phyloP scores from a whole-genome alignment of 2,329 filamentous ascomycete genomes.

The Arachnopeziza araneosa region DNA sequence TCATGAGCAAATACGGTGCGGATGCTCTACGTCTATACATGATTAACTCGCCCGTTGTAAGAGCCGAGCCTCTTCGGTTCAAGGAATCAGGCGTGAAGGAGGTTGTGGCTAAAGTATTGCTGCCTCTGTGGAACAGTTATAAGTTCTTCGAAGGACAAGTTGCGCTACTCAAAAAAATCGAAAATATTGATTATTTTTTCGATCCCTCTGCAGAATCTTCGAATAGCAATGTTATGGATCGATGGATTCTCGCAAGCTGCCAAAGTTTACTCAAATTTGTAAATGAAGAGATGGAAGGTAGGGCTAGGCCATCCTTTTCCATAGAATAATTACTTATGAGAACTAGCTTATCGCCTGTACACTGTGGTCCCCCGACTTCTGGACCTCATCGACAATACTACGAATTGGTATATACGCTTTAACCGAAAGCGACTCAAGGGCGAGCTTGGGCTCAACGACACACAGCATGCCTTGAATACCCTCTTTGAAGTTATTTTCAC shows the following conservation, averaged over 20 bases:
- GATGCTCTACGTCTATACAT: slow-evolving; percentile 92
- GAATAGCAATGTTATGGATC: slow-evolving; percentile 90
- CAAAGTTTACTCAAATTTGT: slow-evolving; percentile 89
- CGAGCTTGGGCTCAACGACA: slow-evolving; percentile 79
- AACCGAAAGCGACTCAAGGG: slow-evolving; percentile 89
- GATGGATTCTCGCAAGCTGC: slow-evolving; percentile 89
- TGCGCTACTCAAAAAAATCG: slow-evolving; percentile 77
- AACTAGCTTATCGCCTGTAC: slow-evolving; percentile 66
- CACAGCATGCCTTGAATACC: slow-evolving; percentile 84
- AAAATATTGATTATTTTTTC: slow-evolving; percentile 70
- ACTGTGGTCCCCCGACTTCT: slow-evolving; percentile 86
- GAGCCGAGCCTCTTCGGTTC: slow-evolving; percentile 84
- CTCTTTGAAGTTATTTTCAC: slow-evolving; percentile 92
- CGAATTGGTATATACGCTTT: slow-evolving; percentile 98
- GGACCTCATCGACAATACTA: slow-evolving; percentile 83
- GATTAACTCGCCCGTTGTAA: slow-evolving; percentile 93
- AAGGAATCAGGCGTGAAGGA: slow-evolving; percentile 92
- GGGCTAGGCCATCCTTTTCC: slow-evolving; percentile 29
- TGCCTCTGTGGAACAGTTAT: slow-evolving; percentile 94
- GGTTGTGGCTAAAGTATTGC: slow-evolving; percentile 83
- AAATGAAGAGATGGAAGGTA: slow-evolving; percentile 82
- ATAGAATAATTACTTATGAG: slow-evolving; percentile 5
- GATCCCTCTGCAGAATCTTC: slow-evolving; percentile 68
- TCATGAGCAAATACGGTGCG: slow-evolving; percentile 85
- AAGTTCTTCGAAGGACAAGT: slow-evolving; percentile 94